Evolutionary conservation across 805 yeast species (phyloP).

Genomic region (Isabelozyma heimii): DNA sequence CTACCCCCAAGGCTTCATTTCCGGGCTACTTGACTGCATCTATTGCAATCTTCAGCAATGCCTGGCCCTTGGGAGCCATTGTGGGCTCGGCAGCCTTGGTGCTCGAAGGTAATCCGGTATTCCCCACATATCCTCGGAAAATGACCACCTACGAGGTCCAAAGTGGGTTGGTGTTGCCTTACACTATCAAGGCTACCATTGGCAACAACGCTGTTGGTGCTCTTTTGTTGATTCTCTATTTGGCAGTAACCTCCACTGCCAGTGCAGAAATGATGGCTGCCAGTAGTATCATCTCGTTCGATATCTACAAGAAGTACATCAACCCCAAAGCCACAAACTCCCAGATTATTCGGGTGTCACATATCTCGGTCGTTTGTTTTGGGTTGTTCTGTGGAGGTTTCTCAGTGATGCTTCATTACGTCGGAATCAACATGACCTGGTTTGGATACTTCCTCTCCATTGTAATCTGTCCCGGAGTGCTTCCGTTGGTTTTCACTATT

Average conservation of each 20-base stretch:
- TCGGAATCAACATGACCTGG: constrained; percentile 27
- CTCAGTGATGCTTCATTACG: constrained; percentile 33
- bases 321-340: constrained; percentile 41
- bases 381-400: constrained; percentile 37
- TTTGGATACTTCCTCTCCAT: constrained; percentile 32
- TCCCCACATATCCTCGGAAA: constrained; percentile 31
- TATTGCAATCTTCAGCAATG: constrained; percentile 26
- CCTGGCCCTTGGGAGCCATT: constrained; percentile 36
- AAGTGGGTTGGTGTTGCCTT: constrained; percentile 29
- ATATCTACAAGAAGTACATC: constrained; percentile 44
- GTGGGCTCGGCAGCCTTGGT: constrained; percentile 31
- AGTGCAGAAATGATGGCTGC: constrained; percentile 41
- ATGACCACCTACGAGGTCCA: constrained; percentile 25
- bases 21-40: constrained; percentile 38
- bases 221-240: constrained; percentile 28
- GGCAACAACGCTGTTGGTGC: constrained; percentile 33
- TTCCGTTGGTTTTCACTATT: constrained; percentile 31
- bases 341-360: constrained; percentile 41
- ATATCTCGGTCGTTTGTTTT: constrained; percentile 37
- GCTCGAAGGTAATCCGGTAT: constrained; percentile 19
- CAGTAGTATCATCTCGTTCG: constrained; percentile 42
- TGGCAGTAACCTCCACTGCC: constrained; percentile 42
- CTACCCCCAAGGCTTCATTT: constrained; percentile 31
- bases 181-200: constrained; percentile 26
- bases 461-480: constrained; percentile 38